phyloP scores from a whole-genome alignment of 1,284 basidiomycete genomes.

The Grifola frondosa region DNA sequence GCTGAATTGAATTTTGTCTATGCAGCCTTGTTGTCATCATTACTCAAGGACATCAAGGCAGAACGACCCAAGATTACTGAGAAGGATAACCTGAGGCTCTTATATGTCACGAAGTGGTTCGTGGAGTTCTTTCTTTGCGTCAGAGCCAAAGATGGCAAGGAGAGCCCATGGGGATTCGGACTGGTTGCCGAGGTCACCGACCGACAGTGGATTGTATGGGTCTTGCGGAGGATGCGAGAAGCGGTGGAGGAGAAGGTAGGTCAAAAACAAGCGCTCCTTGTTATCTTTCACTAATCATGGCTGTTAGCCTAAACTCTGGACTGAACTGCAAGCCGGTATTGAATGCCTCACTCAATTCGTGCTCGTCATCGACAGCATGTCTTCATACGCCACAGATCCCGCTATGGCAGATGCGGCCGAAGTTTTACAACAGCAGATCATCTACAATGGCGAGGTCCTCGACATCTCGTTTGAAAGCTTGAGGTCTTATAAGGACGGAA shows the following conservation, averaged over 20 bases:
- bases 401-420: conserved; percentile 71
- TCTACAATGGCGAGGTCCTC: conserved; percentile 91
- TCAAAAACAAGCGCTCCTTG: too few relatives aligned
- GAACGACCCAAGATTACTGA: conserved; percentile 88
- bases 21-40: conserved; percentile 75
- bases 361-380: conserved; percentile 75
- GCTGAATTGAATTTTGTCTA: conserved; percentile 1
- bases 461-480: conserved; percentile 82
- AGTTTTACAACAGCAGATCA: conserved; percentile 81
- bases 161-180: conserved; percentile 63
- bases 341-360: conserved; percentile 90
- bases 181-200: conserved; percentile 84
- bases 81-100: conserved; percentile 83
- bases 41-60: conserved; percentile 91
- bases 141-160: conserved; percentile 44
- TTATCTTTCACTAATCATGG: neutral
- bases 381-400: conserved; percentile 28
- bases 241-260: conserved; percentile 86
- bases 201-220: conserved; percentile 84
- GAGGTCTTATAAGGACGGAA: conserved; percentile 72
- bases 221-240: conserved; percentile 83
- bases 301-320: conserved; percentile 82
- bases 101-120: conserved; percentile 86
- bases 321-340: conserved; percentile 91
- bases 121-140: conserved; percentile 81